These are phyloP conservation scores for Amauroascus verrucosus DNA, from an alignment of 2,329 filamentous ascomycete genomes.

Conservation along the genomic window DNA sequence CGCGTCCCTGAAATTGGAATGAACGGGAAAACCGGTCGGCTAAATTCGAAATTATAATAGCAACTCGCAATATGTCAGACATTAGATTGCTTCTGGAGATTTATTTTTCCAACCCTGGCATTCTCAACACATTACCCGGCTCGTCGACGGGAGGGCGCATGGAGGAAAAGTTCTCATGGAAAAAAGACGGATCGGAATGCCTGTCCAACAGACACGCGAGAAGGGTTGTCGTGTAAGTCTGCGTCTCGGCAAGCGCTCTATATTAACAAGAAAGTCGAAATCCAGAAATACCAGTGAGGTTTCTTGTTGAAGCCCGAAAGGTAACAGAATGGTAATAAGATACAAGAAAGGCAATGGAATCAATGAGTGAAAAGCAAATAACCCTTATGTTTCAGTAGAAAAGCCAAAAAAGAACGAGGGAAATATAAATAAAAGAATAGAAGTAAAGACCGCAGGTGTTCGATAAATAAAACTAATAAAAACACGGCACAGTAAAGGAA, in stretches of 20 bases:
- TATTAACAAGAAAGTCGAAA: not conserved
- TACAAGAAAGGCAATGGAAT: not conserved
- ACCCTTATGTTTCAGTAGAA: not conserved
- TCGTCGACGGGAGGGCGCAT: constrained; percentile 1
- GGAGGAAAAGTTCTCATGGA: not conserved
- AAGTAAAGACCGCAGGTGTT: not conserved
- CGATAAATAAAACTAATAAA: not conserved
- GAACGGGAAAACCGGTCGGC: not conserved
- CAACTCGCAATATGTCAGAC: not conserved
- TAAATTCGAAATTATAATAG: not conserved
- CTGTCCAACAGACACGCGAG: not conserved
- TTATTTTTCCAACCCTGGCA: not conserved
- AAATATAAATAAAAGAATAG: not conserved
- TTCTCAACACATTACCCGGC: constrained; percentile 5
- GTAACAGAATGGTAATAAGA: not conserved
- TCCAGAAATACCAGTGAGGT: not conserved
- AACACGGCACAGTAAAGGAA: not conserved
- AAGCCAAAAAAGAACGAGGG: not conserved
- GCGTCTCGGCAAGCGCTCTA: not conserved
- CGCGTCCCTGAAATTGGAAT: not conserved
- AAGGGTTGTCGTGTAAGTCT: constrained; percentile 1
- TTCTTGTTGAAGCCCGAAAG: not conserved
- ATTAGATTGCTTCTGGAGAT: not conserved
- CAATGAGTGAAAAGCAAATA: not conserved
- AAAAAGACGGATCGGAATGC: not conserved